A percentile compares a stretch with the other conserved stretches of the same genome.
phyloP scores from a whole-genome alignment of 768 basidiomycete genomes.

The Pisolithus orientalis region DNA sequence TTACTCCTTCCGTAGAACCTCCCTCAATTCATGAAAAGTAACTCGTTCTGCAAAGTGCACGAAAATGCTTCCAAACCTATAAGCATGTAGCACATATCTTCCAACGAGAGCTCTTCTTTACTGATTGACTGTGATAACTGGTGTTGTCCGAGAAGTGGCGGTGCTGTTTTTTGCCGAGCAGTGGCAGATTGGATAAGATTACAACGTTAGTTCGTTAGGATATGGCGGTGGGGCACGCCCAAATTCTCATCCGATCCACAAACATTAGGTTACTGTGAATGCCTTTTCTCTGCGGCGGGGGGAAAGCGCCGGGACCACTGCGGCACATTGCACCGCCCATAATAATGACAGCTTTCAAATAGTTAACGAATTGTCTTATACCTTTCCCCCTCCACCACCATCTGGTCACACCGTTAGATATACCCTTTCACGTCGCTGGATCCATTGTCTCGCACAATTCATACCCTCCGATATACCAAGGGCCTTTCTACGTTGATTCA shows the following conservation, averaged over 20 bases:
- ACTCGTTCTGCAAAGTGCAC: too few relatives aligned
- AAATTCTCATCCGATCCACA: background rate
- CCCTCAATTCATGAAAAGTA: too few relatives aligned
- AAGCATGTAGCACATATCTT: too few relatives aligned
- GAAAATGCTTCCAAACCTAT: too few relatives aligned
- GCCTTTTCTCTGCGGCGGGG: background rate
- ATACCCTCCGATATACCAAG: background rate
- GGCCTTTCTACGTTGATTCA: background rate
- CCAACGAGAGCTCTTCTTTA: too few relatives aligned
- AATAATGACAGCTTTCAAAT: slow-evolving; percentile 12
- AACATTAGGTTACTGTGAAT: background rate
- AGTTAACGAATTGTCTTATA: slow-evolving; percentile 4
- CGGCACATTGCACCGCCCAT: slow-evolving; percentile 2
- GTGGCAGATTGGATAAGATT: background rate
- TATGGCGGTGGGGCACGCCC: background rate
- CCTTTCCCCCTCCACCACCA: background rate
- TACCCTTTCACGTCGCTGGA: background rate
- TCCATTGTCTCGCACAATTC: background rate
- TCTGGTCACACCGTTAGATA: slow-evolving; percentile 1
- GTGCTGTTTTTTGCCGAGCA: background rate
- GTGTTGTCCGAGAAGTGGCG: background rate
- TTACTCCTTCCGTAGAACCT: slow-evolving; percentile 3
- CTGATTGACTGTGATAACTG: too few relatives aligned
- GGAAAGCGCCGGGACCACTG: slow-evolving; percentile 1
- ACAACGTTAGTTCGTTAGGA: background rate